A percentile compares a stretch with the other conserved stretches of the same genome.
Conservation (phyloP, 1,284 basidiomycete genomes). For the Ustilago cynodontis region DNA sequence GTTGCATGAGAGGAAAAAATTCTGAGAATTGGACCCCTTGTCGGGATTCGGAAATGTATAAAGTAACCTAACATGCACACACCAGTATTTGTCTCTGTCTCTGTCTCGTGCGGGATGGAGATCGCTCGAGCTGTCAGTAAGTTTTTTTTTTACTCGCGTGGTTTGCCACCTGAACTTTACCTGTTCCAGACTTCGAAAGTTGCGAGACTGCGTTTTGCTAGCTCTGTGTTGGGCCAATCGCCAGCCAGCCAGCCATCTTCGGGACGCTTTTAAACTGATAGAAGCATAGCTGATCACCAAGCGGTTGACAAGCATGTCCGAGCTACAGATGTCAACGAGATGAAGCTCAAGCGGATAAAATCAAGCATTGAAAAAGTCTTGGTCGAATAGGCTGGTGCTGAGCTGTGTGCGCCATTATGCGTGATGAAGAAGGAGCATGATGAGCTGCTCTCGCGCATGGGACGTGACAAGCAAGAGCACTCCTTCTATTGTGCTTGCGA, state of each 20-base stretch:
- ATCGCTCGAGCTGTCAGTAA: not conserved
- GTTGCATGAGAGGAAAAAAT: conserved; percentile 6
- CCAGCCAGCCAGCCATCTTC: not conserved
- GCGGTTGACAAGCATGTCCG: no score
- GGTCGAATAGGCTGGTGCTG: not conserved
- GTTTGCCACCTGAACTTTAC: conserved; percentile 1
- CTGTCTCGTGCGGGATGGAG: conserved; percentile 2
- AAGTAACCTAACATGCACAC: not conserved
- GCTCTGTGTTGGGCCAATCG: not conserved
- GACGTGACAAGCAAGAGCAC: not conserved
- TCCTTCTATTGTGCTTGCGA: not conserved
- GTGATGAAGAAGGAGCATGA: conserved; percentile 7
- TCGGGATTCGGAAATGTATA: conserved; percentile 7
- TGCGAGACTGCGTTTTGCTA: not conserved
- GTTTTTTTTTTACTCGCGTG: not conserved
- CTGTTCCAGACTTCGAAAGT: not conserved
- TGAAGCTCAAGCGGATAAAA: no score
- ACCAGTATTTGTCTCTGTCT: not conserved
- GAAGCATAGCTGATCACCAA: no score
- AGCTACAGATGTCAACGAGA: no score
- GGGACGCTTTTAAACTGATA: no score
- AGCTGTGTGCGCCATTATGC: not conserved
- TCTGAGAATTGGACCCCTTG: conserved; percentile 9
- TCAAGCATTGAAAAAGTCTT: no score
- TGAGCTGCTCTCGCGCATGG: conserved; percentile 3